phyloP scores from a whole-genome alignment of 1,139 yeast genomes.

The Geotrichum candidum region DNA sequence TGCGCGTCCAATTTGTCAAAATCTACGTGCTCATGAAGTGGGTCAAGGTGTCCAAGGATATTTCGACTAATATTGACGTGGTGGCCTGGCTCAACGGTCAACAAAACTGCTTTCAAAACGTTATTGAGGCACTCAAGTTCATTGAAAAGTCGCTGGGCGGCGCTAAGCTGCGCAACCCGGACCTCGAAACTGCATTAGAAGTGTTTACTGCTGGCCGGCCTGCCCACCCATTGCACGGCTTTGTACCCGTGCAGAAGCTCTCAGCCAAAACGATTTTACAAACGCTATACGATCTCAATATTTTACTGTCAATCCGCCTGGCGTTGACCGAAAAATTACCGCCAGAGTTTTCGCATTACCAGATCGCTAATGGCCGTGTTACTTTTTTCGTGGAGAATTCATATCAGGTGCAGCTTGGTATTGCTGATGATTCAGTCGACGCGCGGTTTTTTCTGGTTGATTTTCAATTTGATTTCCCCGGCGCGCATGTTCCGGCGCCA shows the following conservation, averaged over 20 bases:
- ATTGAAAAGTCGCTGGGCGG: conserved; percentile 65
- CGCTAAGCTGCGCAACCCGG: conserved; percentile 88
- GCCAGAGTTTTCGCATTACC: conserved; percentile 52
- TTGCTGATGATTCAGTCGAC: conserved; percentile 52
- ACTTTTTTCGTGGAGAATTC: conserved; percentile 59
- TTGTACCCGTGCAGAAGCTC: conserved; percentile 47
- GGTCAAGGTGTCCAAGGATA: conserved; percentile 68
- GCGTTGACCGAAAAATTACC: conserved; percentile 64
- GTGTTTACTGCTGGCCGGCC: conserved; percentile 78
- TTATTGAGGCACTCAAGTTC: conserved; percentile 53
- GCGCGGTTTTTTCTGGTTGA: conserved; percentile 73
- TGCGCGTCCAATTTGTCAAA: conserved; percentile 78
- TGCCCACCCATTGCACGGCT: conserved; percentile 59
- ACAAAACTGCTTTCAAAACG: conserved; percentile 59
- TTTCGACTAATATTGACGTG: conserved; percentile 71
- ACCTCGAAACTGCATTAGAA: conserved; percentile 77
- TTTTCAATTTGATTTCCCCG: conserved; percentile 49
- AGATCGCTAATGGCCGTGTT: conserved; percentile 69
- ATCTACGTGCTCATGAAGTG: conserved; percentile 81
- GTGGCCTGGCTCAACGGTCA: conserved; percentile 85
- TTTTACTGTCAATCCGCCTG: conserved; percentile 66
- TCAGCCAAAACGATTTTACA: conserved; percentile 53
- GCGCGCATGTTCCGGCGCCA: conserved; percentile 33
- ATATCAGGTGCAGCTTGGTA: conserved; percentile 65
- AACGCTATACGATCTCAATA: conserved; percentile 64